phyloP scores from a whole-genome alignment of 1,284 basidiomycete genomes.

The Pisolithus thermaeus region DNA sequence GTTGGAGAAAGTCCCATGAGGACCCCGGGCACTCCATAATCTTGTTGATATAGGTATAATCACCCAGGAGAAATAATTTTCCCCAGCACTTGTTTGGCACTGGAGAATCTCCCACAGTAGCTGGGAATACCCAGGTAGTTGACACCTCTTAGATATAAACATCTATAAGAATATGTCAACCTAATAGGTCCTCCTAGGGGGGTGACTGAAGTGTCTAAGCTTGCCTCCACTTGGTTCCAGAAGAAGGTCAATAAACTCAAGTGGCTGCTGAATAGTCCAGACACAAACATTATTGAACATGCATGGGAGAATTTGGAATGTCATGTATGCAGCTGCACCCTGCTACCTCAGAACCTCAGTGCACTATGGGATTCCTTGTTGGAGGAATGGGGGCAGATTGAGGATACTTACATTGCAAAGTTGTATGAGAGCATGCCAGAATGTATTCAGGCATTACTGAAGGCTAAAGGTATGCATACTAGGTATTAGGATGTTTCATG shows the following conservation, averaged over 20 bases:
- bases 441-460: constrained; percentile 13
- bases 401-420: constrained; percentile 8
- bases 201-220: background rate
- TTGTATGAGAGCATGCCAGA: constrained; percentile 17
- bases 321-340: constrained; percentile 10
- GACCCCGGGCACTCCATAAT: no score
- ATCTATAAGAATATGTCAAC: no score
- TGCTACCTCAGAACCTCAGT: constrained; percentile 17
- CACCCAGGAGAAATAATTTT: no score
- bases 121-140: no score
- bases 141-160: no score
- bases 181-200: no score
- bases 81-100: no score
- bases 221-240: constrained; percentile 27
- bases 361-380: constrained; percentile 25
- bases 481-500: constrained; percentile 13
- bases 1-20: no score
- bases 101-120: no score
- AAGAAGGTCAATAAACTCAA: constrained; percentile 23
- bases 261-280: constrained; percentile 32
- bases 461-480: constrained; percentile 17
- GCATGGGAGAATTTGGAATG: constrained; percentile 29
- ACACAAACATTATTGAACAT: constrained; percentile 36
- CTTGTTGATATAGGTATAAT: no score
- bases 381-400: constrained; percentile 9